A percentile compares a stretch with the other conserved stretches of the same genome.
phyloP scores from a whole-genome alignment of 2,329 filamentous ascomycete genomes.

The Dactylellina sp. region DNA sequence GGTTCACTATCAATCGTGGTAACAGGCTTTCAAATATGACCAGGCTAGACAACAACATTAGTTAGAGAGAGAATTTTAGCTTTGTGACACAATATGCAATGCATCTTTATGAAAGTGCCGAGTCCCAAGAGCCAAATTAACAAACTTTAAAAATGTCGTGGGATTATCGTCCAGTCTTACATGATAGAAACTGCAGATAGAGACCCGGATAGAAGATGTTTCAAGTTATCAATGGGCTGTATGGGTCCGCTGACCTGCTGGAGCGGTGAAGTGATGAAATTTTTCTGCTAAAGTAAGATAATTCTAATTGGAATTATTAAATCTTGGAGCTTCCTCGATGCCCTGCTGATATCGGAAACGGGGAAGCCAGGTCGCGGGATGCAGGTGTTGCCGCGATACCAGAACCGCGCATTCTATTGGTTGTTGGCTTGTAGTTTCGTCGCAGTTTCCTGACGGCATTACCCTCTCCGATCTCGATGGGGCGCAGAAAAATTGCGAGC shows the following conservation, averaged over 20 bases:
- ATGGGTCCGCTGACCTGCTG: slow-evolving; percentile 31
- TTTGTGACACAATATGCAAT: slow-evolving; percentile 10
- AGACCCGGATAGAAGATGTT: not conserved
- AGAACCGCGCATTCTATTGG: slow-evolving; percentile 40
- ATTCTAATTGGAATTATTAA: slow-evolving; percentile 18
- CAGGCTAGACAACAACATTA: not conserved
- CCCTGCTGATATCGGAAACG: slow-evolving; percentile 31
- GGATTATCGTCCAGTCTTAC: slow-evolving; percentile 2
- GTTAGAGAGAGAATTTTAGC: not conserved
- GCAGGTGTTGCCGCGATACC: slow-evolving; percentile 33
- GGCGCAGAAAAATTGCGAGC: slow-evolving; percentile 41
- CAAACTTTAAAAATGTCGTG: not conserved
- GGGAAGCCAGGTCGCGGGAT: slow-evolving; percentile 28
- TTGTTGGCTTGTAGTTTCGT: slow-evolving; percentile 18
- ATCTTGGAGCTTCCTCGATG: slow-evolving; percentile 24
- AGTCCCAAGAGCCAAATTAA: not conserved
- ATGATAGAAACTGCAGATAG: slow-evolving; percentile 17
- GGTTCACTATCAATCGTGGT: no score
- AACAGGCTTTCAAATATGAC: not conserved
- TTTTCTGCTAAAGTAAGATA: not conserved
- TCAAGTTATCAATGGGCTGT: not conserved
- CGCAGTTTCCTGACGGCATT: slow-evolving; percentile 28
- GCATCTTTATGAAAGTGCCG: not conserved
- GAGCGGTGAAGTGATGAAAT: slow-evolving; percentile 14
- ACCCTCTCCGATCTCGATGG: slow-evolving; percentile 20